A percentile compares a stretch with the other conserved stretches of the same genome.
These are phyloP conservation scores for Gillenia trifoliata DNA, from an alignment of 306 rosid species.

Conservation along the genomic window DNA sequence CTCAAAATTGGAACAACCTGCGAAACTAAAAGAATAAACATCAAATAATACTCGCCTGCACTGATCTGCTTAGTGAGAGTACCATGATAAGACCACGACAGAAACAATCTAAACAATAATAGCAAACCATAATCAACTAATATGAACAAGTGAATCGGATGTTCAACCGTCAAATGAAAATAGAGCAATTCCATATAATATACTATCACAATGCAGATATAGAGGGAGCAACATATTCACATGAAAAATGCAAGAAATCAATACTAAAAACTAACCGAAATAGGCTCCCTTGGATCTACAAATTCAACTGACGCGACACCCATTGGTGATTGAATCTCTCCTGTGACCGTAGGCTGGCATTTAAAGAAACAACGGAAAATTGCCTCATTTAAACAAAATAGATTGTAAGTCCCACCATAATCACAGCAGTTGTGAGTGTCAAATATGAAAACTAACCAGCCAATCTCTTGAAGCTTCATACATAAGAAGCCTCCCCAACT, in stretches of 20 bases:
- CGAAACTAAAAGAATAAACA: constrained; percentile 19
- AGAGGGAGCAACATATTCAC: neutral
- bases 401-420: neutral
- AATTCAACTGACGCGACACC: constrained; percentile 90
- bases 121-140: neutral
- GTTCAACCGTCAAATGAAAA: neutral
- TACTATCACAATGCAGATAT: neutral
- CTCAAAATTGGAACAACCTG: constrained; percentile 90
- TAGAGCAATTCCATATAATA: too few relatives aligned
- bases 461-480: constrained; percentile 97
- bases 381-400: neutral
- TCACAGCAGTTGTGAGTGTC: neutral
- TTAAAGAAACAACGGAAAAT: neutral
- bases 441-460: constrained; percentile 61
- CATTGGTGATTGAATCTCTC: constrained; percentile 90
- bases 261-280: constrained; percentile 49
- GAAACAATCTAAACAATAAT: neutral
- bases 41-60: constrained; percentile 22
- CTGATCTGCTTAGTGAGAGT: constrained; percentile 7
- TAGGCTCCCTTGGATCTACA: constrained; percentile 91
- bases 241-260: neutral
- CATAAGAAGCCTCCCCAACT: constrained; percentile 85
- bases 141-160: neutral
- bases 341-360: constrained; percentile 69
- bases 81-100: neutral